Percentiles rank a stretch among this genome's conserved stretches.
These are phyloP conservation scores for Penicillium sp. DNA, from an alignment of 2,329 filamentous ascomycete species.

Conservation along the genomic window DNA sequence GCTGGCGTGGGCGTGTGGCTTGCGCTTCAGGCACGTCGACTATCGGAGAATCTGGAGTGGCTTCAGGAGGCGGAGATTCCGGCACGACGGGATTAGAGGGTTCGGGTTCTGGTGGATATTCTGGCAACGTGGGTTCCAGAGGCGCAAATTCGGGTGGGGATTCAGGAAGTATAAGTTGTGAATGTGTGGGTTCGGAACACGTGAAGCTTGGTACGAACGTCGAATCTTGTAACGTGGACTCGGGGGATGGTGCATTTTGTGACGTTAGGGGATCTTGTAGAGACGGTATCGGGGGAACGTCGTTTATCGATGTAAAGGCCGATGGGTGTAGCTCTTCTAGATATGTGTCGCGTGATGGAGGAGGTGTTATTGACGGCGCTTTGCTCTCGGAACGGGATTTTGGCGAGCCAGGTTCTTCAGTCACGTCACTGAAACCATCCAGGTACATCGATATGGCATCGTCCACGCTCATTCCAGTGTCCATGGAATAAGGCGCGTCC, in stretches of 20 bases:
- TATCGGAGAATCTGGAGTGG: conserved; percentile 4
- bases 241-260: not conserved
- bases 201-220: conserved; percentile 3
- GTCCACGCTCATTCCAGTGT: conserved; percentile 59
- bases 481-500: conserved; percentile 62
- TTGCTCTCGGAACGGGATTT: conserved; percentile 35
- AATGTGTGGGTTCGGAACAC: conserved; percentile 3
- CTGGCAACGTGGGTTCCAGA: conserved; percentile 3
- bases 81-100: conserved; percentile 6
- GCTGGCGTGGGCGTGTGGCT: conserved; percentile 19
- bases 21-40: conserved; percentile 4
- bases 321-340: conserved; percentile 29
- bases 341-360: conserved; percentile 29
- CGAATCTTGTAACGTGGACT: not conserved
- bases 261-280: conserved; percentile 10
- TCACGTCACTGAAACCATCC: conserved; percentile 56
- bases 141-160: conserved; percentile 11
- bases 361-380: conserved; percentile 31
- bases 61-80: conserved; percentile 11
- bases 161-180: conserved; percentile 15
- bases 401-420: conserved; percentile 39
- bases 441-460: conserved; percentile 64
- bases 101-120: conserved; percentile 2
- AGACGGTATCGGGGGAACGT: conserved; percentile 23
- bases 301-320: conserved; percentile 20